phyloP scores from a whole-genome alignment of 106 monocot species.

The Acanthochlamys bracteata region DNA sequence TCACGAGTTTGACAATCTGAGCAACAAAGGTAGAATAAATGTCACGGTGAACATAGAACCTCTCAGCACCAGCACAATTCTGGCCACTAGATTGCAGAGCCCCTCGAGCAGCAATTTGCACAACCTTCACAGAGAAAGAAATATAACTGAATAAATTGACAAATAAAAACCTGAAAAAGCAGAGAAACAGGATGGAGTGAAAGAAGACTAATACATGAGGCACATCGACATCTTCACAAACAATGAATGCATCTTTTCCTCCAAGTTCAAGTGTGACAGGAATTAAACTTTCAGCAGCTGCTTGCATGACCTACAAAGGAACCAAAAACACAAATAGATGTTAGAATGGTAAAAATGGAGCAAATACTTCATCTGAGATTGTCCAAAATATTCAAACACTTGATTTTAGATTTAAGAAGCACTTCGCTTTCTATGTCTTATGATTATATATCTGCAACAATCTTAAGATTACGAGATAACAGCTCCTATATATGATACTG shows the following conservation, averaged over 20 bases:
- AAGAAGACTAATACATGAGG: constrained; percentile 44
- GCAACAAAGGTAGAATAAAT: constrained; percentile 82
- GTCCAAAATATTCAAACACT: no score
- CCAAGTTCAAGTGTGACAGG: constrained; percentile 99
- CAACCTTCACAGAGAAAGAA: constrained; percentile 35
- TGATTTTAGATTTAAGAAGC: no score
- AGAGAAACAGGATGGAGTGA: not conserved
- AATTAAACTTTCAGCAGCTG: constrained; percentile 80
- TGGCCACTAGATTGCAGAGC: constrained; percentile 98
- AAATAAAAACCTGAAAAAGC: not conserved
- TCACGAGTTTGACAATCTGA: constrained; percentile 83
- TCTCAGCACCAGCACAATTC: constrained; percentile 99
- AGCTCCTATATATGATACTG: no score
- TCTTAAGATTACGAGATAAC: no score
- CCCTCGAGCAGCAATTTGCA: constrained; percentile 85
- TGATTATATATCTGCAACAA: no score
- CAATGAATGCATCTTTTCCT: constrained; percentile 99
- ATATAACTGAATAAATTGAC: not conserved
- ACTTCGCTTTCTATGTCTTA: no score
- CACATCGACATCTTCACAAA: constrained; percentile 94
- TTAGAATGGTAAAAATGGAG: no score
- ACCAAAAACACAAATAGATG: constrained; percentile 7
- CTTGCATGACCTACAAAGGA: constrained; percentile 76
- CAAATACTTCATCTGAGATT: no score
- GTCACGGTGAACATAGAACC: constrained; percentile 93